Evolutionary conservation across 2,329 filamentous ascomycete species (phyloP).

Genomic region (Venturia nashicola): DNA sequence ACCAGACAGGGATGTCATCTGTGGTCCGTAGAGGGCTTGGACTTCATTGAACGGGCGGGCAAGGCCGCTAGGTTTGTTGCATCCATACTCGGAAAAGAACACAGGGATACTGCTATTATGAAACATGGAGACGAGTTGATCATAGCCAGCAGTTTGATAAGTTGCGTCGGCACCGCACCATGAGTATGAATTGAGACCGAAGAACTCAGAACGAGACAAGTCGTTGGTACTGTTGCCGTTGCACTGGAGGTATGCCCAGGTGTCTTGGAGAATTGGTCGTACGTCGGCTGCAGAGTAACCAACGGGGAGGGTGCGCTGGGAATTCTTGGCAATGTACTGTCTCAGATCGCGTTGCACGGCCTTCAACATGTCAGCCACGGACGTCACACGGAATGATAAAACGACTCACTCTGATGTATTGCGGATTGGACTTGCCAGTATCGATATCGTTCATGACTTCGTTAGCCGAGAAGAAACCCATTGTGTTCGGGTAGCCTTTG

Average conservation of each 20-base stretch:
- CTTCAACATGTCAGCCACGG: slow-evolving; percentile 14
- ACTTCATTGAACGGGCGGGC: slow-evolving; percentile 70
- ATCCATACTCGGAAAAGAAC: slow-evolving; percentile 76
- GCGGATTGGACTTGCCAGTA: slow-evolving; percentile 37
- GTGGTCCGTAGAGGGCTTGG: slow-evolving; percentile 52
- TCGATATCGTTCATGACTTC: slow-evolving; percentile 52
- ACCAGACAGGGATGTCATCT: slow-evolving; percentile 64
- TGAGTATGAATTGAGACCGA: slow-evolving; percentile 66
- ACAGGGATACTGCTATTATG: slow-evolving; percentile 22
- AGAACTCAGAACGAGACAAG: slow-evolving; percentile 58
- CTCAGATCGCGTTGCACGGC: slow-evolving; percentile 57
- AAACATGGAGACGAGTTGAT: slow-evolving; percentile 54
- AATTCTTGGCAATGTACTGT: slow-evolving; percentile 51
- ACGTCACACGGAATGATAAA: neutral
- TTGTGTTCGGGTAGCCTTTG: slow-evolving; percentile 52
- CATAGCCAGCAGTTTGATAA: slow-evolving; percentile 50
- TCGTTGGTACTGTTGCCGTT: slow-evolving; percentile 27
- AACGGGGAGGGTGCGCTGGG: slow-evolving; percentile 47
- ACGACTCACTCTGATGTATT: slow-evolving; percentile 40
- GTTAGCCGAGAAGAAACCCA: slow-evolving; percentile 57
- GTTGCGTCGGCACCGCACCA: slow-evolving; percentile 59
- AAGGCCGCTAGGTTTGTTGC: slow-evolving; percentile 48
- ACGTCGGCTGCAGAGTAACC: slow-evolving; percentile 67
- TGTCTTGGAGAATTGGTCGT: slow-evolving; percentile 58
- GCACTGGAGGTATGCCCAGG: slow-evolving; percentile 66